Conservation (phyloP, 2,329 filamentous ascomycete genomes). For the Neonectria magnoliae region DNA sequence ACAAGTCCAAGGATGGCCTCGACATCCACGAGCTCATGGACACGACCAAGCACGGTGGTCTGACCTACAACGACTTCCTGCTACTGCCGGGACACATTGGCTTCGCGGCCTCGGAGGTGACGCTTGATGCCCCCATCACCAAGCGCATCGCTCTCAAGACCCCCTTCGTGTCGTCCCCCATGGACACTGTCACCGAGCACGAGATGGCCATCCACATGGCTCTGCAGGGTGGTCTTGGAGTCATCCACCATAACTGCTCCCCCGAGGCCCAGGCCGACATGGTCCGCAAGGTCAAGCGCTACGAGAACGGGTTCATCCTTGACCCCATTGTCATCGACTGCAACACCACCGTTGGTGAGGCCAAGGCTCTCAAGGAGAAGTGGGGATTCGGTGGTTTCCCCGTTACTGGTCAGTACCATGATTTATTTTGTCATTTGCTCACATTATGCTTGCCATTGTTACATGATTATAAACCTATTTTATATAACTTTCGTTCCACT, state of each 20-base stretch:
- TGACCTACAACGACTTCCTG: slow-evolving; percentile 99
- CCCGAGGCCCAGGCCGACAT: slow-evolving; percentile 97
- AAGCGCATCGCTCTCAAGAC: slow-evolving; percentile 97
- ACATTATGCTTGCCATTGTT: slow-evolving; percentile 34
- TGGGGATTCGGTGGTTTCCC: slow-evolving; percentile 99
- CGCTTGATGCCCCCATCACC: slow-evolving; percentile 90
- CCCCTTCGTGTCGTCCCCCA: slow-evolving; percentile 95
- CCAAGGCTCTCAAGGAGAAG: slow-evolving; percentile 92
- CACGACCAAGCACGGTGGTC: slow-evolving; percentile 88
- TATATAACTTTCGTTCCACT: slow-evolving; percentile 99
- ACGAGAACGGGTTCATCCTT: slow-evolving; percentile 98
- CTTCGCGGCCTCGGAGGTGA: slow-evolving; percentile 90
- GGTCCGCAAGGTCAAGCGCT: slow-evolving; percentile 99
- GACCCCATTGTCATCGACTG: slow-evolving; percentile 94
- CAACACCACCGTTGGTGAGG: slow-evolving; percentile 88
- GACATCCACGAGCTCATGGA: slow-evolving; percentile 88
- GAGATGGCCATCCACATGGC: slow-evolving; percentile 99
- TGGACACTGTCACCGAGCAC: slow-evolving; percentile 99
- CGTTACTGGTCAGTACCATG: slow-evolving; percentile 84
- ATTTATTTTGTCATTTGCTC: slow-evolving; percentile 16
- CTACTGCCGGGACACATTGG: slow-evolving; percentile 97
- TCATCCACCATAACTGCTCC: slow-evolving; percentile 99
- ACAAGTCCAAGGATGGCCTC: slow-evolving; percentile 84
- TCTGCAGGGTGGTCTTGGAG: slow-evolving; percentile 85
- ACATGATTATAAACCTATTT: slow-evolving; percentile 83